phyloP scores from a whole-genome alignment of 805 yeast species.

The Nakazawaea ambrosiae region DNA sequence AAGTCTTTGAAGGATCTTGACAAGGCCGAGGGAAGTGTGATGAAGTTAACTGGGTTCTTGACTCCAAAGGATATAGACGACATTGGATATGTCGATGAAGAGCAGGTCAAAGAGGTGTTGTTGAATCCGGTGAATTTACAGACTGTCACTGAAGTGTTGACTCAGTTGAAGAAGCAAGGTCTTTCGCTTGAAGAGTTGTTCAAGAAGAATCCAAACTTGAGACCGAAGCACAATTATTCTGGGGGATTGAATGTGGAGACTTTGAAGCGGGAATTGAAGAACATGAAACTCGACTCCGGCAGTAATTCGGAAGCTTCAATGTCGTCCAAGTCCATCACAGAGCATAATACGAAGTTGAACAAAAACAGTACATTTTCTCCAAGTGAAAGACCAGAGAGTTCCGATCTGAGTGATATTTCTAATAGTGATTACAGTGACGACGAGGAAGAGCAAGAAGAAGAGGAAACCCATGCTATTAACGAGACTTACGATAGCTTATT shows the following conservation, averaged over 20 bases:
- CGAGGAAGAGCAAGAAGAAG: not conserved
- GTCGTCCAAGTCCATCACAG: slow-evolving; percentile 3
- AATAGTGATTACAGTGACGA: slow-evolving; percentile 1
- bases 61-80: slow-evolving; percentile 5
- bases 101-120: slow-evolving; percentile 27
- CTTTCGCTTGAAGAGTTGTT: slow-evolving; percentile 29
- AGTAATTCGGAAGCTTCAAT: not conserved
- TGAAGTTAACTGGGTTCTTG: slow-evolving; percentile 21
- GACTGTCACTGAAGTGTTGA: slow-evolving; percentile 29
- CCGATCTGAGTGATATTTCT: not conserved
- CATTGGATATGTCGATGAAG: slow-evolving; percentile 11
- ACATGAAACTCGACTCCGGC: not conserved
- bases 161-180: slow-evolving; percentile 32
- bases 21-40: slow-evolving; percentile 34
- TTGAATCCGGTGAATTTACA: slow-evolving; percentile 29
- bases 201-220: slow-evolving; percentile 3
- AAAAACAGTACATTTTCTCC: not conserved
- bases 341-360: slow-evolving; percentile 4
- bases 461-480: slow-evolving; percentile 4
- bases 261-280: slow-evolving; percentile 1
- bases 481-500: slow-evolving; percentile 20
- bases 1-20: slow-evolving; percentile 28
- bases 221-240: not conserved
- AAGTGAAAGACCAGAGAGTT: not conserved
- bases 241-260: slow-evolving; percentile 3